A percentile compares a stretch with the other conserved stretches of the same genome.
phyloP scores from a whole-genome alignment of 176 grass and related monocot genomes.

The Alloteropsis semialata region DNA sequence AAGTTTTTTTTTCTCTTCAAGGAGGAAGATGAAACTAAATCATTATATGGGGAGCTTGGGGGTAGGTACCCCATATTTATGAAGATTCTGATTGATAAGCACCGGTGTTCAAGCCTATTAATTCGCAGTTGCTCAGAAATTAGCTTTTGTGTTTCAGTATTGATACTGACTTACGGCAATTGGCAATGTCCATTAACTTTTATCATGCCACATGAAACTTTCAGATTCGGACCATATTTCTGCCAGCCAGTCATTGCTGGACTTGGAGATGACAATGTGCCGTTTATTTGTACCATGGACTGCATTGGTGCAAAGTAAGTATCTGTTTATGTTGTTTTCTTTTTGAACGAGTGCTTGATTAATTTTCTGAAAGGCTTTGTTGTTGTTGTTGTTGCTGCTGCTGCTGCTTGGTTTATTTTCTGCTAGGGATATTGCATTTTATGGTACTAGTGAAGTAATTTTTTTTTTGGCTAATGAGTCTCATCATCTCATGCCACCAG shows the following conservation, averaged over 20 bases:
- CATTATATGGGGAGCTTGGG: neutral
- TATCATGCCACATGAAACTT: constrained; percentile 17
- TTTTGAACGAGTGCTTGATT: neutral
- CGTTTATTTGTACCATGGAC: constrained; percentile 99
- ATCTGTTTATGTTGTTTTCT: neutral
- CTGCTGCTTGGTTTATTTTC: neutral
- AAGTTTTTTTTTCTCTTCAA: neutral
- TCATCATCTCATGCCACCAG: neutral
- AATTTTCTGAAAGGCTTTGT: too few species aligned
- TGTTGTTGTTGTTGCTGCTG: too few species aligned
- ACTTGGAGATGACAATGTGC: constrained; percentile 75
- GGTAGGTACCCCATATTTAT: neutral
- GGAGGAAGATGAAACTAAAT: neutral
- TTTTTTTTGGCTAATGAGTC: neutral
- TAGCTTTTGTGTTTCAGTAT: neutral
- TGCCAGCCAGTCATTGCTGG: constrained; percentile 96
- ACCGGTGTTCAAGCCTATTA: neutral
- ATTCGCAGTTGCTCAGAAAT: neutral
- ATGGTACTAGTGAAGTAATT: neutral
- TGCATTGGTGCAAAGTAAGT: constrained; percentile 98
- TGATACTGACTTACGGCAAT: neutral
- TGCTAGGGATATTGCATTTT: neutral
- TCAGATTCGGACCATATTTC: constrained; percentile 95
- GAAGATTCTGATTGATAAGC: neutral
- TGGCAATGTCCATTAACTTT: neutral